These are phyloP conservation scores for Tuber aestivum DNA, from an alignment of 495 filamentous ascomycete genomes.

Conservation along the genomic window DNA sequence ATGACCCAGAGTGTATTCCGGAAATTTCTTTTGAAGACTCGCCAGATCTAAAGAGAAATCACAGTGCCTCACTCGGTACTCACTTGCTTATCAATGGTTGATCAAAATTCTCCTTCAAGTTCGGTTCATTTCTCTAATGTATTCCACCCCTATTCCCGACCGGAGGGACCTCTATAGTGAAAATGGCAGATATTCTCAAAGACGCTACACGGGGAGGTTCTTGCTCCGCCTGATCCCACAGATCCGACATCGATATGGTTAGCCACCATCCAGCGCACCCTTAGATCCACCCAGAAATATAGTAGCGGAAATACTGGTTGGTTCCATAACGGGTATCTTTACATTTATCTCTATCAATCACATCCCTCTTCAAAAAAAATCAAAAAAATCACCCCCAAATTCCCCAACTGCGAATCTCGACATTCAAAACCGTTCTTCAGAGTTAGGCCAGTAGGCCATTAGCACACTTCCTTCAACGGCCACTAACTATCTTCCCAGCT, in stretches of 20 bases:
- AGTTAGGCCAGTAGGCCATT: not conserved
- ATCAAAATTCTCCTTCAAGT: too few species aligned
- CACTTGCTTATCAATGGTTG: not conserved
- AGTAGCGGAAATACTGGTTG: not conserved
- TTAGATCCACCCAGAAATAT: not conserved
- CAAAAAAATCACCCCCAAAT: too few species aligned
- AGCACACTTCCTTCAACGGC: not conserved
- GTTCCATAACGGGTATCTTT: not conserved
- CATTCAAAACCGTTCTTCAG: not conserved
- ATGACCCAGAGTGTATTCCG: not conserved
- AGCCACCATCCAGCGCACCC: not conserved
- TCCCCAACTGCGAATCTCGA: not conserved
- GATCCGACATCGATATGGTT: not conserved
- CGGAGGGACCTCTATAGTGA: too few species aligned
- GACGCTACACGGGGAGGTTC: not conserved
- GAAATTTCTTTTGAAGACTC: not conserved
- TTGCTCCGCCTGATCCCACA: too few species aligned
- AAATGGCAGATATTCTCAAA: not conserved
- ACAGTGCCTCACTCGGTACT: slow-evolving; percentile 20
- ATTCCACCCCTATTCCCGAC: too few species aligned
- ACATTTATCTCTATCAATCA: not conserved
- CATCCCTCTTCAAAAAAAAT: not conserved
- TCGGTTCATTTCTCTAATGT: too few species aligned
- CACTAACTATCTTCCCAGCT: not conserved
- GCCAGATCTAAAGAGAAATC: not conserved